phyloP scores from a whole-genome alignment of 352 stramenopile species.

The Sclerospora graminicola region DNA sequence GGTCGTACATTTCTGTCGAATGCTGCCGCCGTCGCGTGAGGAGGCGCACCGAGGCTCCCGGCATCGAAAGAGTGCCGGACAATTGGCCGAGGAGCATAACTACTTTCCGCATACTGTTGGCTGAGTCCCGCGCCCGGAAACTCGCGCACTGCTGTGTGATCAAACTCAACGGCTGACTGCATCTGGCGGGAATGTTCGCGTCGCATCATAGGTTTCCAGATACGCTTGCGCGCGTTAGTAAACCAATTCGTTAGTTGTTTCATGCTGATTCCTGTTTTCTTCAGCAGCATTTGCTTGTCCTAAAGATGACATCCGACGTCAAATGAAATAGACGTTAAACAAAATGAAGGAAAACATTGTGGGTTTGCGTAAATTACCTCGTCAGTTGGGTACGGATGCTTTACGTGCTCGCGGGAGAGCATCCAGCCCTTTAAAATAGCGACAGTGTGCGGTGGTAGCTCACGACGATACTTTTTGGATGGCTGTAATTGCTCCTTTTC shows the following conservation, averaged over 20 bases:
- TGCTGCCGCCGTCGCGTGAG: constrained; percentile 9
- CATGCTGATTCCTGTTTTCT: constrained; percentile 86
- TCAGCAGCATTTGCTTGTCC: constrained; percentile 86
- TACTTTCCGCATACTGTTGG: constrained; percentile 20
- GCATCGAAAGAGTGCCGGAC: constrained; percentile 65
- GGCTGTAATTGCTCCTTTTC: constrained; percentile 28
- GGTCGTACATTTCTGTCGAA: constrained; percentile 25
- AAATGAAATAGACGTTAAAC: constrained; percentile 4
- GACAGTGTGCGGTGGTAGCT: constrained; percentile 76
- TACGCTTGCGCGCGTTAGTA: constrained; percentile 82
- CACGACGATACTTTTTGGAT: constrained; percentile 69
- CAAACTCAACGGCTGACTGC: constrained; percentile 61
- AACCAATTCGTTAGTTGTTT: constrained; percentile 89
- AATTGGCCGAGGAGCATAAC: constrained; percentile 30
- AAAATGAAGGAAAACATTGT: constrained; percentile 4
- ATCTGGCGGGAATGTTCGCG: constrained; percentile 72
- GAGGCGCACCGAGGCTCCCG: constrained; percentile 35
- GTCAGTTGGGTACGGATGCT: constrained; percentile 85
- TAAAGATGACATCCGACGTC: constrained; percentile 9
- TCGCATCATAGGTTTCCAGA: constrained; percentile 87
- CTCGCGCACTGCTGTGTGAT: constrained; percentile 34
- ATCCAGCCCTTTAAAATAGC: constrained; percentile 85
- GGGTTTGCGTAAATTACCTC: constrained; percentile 25
- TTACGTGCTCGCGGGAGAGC: constrained; percentile 81
- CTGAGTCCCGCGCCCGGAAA: constrained; percentile 24